A percentile compares a stretch with the other conserved stretches of the same genome.
Evolutionary conservation across 2,329 filamentous ascomycete species (phyloP).

Genomic region (Elsinoe arachidis): DNA sequence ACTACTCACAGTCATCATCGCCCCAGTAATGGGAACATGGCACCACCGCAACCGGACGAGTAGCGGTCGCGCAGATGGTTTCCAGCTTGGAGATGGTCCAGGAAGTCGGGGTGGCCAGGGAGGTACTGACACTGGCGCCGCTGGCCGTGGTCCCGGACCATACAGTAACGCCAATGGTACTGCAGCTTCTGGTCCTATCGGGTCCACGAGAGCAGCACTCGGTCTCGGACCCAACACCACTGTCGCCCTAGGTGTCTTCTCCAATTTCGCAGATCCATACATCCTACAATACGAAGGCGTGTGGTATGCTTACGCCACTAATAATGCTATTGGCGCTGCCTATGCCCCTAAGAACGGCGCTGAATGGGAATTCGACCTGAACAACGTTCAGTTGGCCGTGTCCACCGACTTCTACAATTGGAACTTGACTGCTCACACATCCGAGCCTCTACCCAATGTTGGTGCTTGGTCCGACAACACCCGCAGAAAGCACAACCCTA

Average conservation of each 20-base stretch:
- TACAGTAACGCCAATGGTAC: neutral
- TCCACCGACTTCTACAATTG: slow-evolving; percentile 30
- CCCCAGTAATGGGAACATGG: slow-evolving; percentile 19
- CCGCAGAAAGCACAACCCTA: slow-evolving; percentile 12
- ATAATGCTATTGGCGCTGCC: slow-evolving; percentile 23
- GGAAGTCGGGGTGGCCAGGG: neutral
- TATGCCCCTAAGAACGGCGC: slow-evolving; percentile 14
- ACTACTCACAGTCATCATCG: slow-evolving; percentile 20
- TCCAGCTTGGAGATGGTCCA: slow-evolving; percentile 4
- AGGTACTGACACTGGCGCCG: neutral
- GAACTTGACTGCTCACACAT: slow-evolving; percentile 21
- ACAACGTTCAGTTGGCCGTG: slow-evolving; percentile 32
- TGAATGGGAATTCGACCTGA: slow-evolving; percentile 21
- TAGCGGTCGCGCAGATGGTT: neutral
- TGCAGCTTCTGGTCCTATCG: neutral
- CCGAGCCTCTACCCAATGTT: slow-evolving; percentile 26
- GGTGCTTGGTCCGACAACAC: slow-evolving; percentile 22
- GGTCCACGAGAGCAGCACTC: neutral
- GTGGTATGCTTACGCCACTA: slow-evolving; percentile 34
- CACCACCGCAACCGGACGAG: neutral
- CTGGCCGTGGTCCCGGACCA: neutral
- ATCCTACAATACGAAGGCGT: slow-evolving; percentile 25
- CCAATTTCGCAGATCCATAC: slow-evolving; percentile 33
- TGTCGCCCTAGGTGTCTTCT: slow-evolving; percentile 1
- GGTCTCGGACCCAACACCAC: neutral